These are phyloP conservation scores for Allantophomopsis cytisporea DNA, from an alignment of 2,329 filamentous ascomycete species.

Conservation along the genomic window DNA sequence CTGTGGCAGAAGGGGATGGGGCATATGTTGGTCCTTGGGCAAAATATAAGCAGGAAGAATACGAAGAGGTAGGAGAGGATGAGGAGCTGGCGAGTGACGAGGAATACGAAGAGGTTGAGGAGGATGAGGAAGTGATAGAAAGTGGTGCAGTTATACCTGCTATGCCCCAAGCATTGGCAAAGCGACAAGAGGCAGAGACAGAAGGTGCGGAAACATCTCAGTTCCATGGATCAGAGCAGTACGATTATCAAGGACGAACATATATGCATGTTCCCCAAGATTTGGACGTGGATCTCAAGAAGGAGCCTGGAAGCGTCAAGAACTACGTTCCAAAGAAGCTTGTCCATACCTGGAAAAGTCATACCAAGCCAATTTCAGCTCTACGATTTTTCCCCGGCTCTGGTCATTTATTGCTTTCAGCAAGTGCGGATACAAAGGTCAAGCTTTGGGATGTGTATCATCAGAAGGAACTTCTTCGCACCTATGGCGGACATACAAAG, in stretches of 20 bases:
- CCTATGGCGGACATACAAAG: slow-evolving; percentile 85
- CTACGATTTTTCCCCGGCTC: slow-evolving; percentile 81
- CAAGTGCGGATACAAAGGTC: slow-evolving; percentile 80
- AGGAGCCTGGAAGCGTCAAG: slow-evolving; percentile 66
- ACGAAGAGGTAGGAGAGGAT: slow-evolving; percentile 61
- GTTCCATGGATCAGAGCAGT: slow-evolving; percentile 73
- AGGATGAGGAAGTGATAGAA: slow-evolving; percentile 57
- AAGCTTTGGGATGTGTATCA: slow-evolving; percentile 96
- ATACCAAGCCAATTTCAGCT: slow-evolving; percentile 74
- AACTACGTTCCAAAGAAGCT: slow-evolving; percentile 95
- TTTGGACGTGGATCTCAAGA: slow-evolving; percentile 71
- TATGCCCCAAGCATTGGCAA: slow-evolving; percentile 36
- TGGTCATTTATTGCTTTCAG: slow-evolving; percentile 78
- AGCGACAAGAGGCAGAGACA: slow-evolving; percentile 32
- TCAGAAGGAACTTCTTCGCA: slow-evolving; percentile 72
- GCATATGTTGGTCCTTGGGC: slow-evolving; percentile 96
- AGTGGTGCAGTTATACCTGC: slow-evolving; percentile 48
- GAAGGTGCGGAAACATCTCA: slow-evolving; percentile 66
- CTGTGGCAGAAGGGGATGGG: slow-evolving; percentile 72
- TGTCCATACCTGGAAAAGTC: slow-evolving; percentile 77
- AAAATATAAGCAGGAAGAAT: slow-evolving; percentile 58
- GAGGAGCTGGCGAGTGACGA: slow-evolving; percentile 68
- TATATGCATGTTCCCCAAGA: slow-evolving; percentile 98
- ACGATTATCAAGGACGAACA: slow-evolving; percentile 88
- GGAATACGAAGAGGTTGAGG: slow-evolving; percentile 65